Evolutionary conservation across 2,329 filamentous ascomycete species (phyloP), one percentile per base, ranked within the genome.

Genomic region (Mycosphaerelloides madeirae): DNA sequence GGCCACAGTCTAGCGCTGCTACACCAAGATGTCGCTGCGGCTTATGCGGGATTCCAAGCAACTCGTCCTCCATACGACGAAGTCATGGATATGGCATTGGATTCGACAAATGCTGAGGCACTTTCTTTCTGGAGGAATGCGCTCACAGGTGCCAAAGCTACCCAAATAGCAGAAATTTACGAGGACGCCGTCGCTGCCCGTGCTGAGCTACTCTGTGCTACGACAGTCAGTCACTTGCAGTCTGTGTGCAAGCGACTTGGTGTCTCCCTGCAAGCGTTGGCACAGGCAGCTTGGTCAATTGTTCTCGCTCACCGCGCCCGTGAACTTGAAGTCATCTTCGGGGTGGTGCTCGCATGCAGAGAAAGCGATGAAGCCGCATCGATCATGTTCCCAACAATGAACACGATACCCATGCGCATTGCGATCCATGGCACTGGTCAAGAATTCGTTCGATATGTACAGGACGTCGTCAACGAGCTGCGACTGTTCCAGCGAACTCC

Each of bases 321-420:
- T 3, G 78, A 77, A 1, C 74, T 94, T 0, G 89, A 95, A 53
- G 77, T 95, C 3, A 76, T 81, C 0, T 95, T 93, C 59, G 91
- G 91, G 1, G 79, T 87, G 0, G 84, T 96, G 1, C 72, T 95
- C 11, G 89, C 88, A 0, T 90, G 91, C 13, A 78, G 91, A n/a
- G 87, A 93, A 44, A 81, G 80, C 8, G 82, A 85, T 35, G 76
- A 78, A 13, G 77, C 80, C 0, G 78, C 85, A 33, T 65, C 78
- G 19, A 66, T 91, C 11, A 74, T 90, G 60, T 96, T 95, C 57
- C 91, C 90, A 0, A 87, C 85, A 0, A 95, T 96, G 86, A 96
- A 95, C 59, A 95, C 90, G 0, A 81, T 95, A 0, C 79, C 84
- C 0, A 73, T 95, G 6, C 77, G 89, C 9, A 77, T 77, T 1